Base-by-base conservation (phyloP, 2,329 filamentous ascomycete genomes). In the Metarhizium sp. region DNA sequence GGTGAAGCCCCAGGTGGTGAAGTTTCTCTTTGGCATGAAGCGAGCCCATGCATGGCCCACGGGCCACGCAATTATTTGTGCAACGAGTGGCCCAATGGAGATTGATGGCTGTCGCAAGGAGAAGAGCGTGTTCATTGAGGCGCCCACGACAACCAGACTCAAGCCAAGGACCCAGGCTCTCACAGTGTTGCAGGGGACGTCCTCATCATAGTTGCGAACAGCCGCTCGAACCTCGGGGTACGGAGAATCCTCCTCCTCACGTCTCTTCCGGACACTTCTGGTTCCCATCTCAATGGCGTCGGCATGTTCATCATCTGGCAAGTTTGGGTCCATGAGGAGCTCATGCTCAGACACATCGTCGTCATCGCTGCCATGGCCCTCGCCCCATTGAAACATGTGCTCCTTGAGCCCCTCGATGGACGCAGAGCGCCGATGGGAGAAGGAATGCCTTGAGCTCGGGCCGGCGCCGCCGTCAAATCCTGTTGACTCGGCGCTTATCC, bases 141-240 rank as follows among this genome's bases (percentile, higher is more conserved):
- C 80, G 13, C 82, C 81, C 6, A 83, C 51, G 1, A 81, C 70
- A 11, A 82, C 79, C 30, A 85, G 73, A 4, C 70, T 59, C 52
- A 86, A 61, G 3, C 84, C 84, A 57, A 87, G 85, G 1, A 74
- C 75, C 84, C 84, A 87, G 18, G 82, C 83, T 46, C 84, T 76
- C 34, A 86, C 71, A 0, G 85, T 87, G 65, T 84, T 86, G 69
- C 81, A 84, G 1, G 84, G 84, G 30, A 86, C 64, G 50, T 84
- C 78, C 61, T 86, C 79, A 64, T 87, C 84, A 61, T 80, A 81
- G 64, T 86, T 86, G 53, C 75, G 74, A 2, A 86, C 82, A 7
- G 84, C 82, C 38, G 84, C 82, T 50, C 81, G 75, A 51, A 85
- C 83, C 67, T 87, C 84, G 32, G 83, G 78, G 62, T 87, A 87